These are phyloP conservation scores for Fusarium haematococcum DNA, from an alignment of 2,329 filamentous ascomycete genomes.

Conservation along the genomic window DNA sequence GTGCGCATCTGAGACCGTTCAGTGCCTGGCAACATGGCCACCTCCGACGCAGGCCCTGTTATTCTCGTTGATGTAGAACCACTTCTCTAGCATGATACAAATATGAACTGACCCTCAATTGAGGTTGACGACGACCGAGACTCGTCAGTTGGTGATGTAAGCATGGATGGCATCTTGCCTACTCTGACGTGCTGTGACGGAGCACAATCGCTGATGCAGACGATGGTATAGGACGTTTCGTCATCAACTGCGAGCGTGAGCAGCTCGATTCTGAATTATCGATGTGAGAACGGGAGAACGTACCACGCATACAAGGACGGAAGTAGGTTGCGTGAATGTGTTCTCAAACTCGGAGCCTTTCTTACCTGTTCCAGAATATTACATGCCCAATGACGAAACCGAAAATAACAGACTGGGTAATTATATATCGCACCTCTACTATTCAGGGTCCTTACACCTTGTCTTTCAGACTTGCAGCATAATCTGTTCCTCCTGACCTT, in stretches of 20 bases:
- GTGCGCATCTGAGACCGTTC: not conserved
- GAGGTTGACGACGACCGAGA: not conserved
- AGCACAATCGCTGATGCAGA: not conserved
- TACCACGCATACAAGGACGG: slow-evolving; percentile 15
- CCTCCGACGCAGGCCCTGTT: not conserved
- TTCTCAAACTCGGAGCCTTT: not conserved
- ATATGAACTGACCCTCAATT: not conserved
- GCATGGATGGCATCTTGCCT: not conserved
- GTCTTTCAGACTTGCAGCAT: not conserved
- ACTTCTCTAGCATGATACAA: not conserved
- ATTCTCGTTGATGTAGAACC: not conserved
- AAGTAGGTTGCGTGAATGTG: not conserved
- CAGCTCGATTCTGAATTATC: slow-evolving; percentile 9
- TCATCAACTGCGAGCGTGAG: slow-evolving; percentile 3
- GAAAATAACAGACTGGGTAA: slow-evolving; percentile 6
- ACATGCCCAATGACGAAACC: slow-evolving; percentile 5
- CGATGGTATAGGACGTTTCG: not conserved
- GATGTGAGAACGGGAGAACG: slow-evolving; percentile 8
- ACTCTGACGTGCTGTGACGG: not conserved
- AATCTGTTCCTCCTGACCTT: slow-evolving; percentile 5
- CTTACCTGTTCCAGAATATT: not conserved
- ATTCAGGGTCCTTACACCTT: not conserved
- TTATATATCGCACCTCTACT: not conserved
- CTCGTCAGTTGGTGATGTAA: not conserved
- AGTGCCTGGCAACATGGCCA: not conserved